Percentiles rank a stretch among this genome's conserved stretches.
Evolutionary conservation across 805 yeast species (phyloP).

Genomic region (Debaryomyces prosopidis): DNA sequence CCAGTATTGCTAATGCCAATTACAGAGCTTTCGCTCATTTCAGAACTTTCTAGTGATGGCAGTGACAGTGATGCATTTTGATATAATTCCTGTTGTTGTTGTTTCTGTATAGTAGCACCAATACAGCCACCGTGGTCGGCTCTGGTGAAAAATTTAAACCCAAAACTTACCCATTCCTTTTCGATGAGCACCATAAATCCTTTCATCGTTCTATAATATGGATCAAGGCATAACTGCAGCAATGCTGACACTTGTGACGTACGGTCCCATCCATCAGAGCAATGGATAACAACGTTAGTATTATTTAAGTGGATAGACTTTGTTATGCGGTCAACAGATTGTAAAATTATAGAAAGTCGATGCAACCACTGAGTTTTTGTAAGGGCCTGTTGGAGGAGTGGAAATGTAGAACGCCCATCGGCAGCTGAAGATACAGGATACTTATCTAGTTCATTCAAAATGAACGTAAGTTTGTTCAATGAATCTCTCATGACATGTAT

Average conservation of each 20-base stretch:
- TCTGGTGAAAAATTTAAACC: conserved; percentile 84
- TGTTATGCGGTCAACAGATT: conserved; percentile 74
- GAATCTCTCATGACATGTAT: conserved; percentile 95
- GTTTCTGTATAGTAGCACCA: conserved; percentile 34
- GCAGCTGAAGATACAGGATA: conserved; percentile 33
- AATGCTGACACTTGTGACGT: conserved; percentile 87
- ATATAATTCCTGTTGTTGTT: conserved; percentile 10
- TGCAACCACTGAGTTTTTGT: conserved; percentile 78
- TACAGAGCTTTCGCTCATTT: conserved; percentile 4
- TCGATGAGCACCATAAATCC: conserved; percentile 87
- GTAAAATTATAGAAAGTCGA: conserved; percentile 64
- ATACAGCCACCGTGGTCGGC: conserved; percentile 68
- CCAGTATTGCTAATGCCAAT: conserved; percentile 16
- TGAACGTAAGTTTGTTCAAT: conserved; percentile 58
- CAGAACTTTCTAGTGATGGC: conserved; percentile 8
- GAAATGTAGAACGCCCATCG: conserved; percentile 15
- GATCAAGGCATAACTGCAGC: conserved; percentile 85
- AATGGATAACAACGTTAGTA: conserved; percentile 84
- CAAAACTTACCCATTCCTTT: conserved; percentile 95
- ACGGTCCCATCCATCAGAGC: conserved; percentile 99
- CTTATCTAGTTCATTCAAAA: conserved; percentile 67
- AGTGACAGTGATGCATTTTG: conserved; percentile 1
- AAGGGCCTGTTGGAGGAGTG: conserved; percentile 49
- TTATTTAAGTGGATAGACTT: conserved; percentile 81
- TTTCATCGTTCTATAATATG: conserved; percentile 80